phyloP scores from a whole-genome alignment of 352 stramenopile species.

The Pythium sukuiense region DNA sequence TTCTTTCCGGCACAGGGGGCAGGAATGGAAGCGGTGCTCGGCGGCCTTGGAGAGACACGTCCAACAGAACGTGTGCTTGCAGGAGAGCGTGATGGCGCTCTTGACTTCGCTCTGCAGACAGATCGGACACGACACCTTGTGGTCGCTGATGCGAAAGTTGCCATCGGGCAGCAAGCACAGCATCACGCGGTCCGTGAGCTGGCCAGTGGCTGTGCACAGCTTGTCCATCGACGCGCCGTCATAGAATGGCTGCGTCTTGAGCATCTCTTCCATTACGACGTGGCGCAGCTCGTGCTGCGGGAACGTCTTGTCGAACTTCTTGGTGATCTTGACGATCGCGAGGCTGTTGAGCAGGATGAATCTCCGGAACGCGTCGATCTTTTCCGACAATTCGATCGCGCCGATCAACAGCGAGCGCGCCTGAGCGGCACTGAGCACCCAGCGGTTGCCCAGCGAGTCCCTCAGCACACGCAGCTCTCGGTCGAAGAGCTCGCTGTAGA shows the following conservation, averaged over 20 bases:
- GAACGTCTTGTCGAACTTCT: slow-evolving; percentile 76
- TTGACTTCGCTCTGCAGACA: slow-evolving; percentile 65
- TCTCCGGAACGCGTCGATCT: slow-evolving; percentile 70
- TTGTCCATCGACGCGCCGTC: slow-evolving; percentile 52
- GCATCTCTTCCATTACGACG: slow-evolving; percentile 47
- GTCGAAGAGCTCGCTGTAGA: slow-evolving; percentile 50
- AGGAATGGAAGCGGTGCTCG: slow-evolving; percentile 75
- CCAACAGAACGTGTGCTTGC: slow-evolving; percentile 80
- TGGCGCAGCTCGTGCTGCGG: slow-evolving; percentile 32
- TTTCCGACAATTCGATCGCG: slow-evolving; percentile 57
- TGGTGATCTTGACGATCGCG: slow-evolving; percentile 79
- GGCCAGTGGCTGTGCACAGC: slow-evolving; percentile 45
- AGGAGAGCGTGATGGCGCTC: slow-evolving; percentile 69
- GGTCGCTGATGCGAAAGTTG: slow-evolving; percentile 52
- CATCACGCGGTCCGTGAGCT: slow-evolving; percentile 69
- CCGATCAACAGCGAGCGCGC: slow-evolving; percentile 55
- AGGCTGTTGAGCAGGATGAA: slow-evolving; percentile 81
- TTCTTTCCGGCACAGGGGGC: slow-evolving; percentile 62
- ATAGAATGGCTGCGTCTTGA: slow-evolving; percentile 66
- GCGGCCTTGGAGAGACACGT: slow-evolving; percentile 72
- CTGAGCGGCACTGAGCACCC: slow-evolving; percentile 55
- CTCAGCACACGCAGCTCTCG: slow-evolving; percentile 40
- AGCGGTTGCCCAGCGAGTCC: slow-evolving; percentile 47
- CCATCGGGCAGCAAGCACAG: slow-evolving; percentile 66
- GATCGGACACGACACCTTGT: slow-evolving; percentile 62